Percentiles rank a stretch among this genome's conserved stretches.
Evolutionary conservation across 2,329 filamentous ascomycete species (phyloP).

Genomic region (Paracoccidioides brasiliensis): DNA sequence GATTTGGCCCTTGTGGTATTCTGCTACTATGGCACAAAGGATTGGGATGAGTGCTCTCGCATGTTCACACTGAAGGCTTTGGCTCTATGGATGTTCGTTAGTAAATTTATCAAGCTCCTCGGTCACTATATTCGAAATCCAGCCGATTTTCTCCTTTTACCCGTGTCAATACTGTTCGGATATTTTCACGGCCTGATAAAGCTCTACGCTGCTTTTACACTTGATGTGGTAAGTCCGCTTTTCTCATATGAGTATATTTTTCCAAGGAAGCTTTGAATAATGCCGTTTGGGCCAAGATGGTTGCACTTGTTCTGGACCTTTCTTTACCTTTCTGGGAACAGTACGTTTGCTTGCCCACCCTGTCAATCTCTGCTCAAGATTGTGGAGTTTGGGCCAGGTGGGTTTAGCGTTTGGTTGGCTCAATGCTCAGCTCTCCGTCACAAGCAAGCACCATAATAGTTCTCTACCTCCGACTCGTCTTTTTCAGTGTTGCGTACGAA

Average conservation of each 20-base stretch:
- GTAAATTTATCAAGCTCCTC: slow-evolving; percentile 81
- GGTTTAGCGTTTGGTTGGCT: neutral
- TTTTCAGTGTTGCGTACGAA: neutral
- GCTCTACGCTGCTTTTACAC: slow-evolving; percentile 70
- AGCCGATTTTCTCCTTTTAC: slow-evolving; percentile 63
- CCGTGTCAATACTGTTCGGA: slow-evolving; percentile 78
- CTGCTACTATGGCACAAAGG: slow-evolving; percentile 54
- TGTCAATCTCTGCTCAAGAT: neutral
- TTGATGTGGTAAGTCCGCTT: slow-evolving; percentile 57
- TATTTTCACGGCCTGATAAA: slow-evolving; percentile 91
- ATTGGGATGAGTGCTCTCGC: slow-evolving; percentile 44
- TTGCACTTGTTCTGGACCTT: slow-evolving; percentile 7
- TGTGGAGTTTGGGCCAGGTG: neutral
- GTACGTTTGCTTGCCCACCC: slow-evolving; percentile 6
- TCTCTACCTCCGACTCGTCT: neutral
- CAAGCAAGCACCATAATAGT: neutral
- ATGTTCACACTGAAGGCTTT: slow-evolving; percentile 48
- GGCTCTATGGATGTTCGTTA: slow-evolving; percentile 66
- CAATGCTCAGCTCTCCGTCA: neutral
- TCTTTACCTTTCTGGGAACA: slow-evolving; percentile 5
- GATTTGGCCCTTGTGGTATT: slow-evolving; percentile 61
- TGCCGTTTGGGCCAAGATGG: slow-evolving; percentile 9
- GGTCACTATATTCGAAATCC: slow-evolving; percentile 79
- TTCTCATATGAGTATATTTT: neutral
- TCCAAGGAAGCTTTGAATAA: slow-evolving; percentile 10